phyloP scores from a whole-genome alignment of 257 asterid genomes.

The Solanum pimpinellifolium region DNA sequence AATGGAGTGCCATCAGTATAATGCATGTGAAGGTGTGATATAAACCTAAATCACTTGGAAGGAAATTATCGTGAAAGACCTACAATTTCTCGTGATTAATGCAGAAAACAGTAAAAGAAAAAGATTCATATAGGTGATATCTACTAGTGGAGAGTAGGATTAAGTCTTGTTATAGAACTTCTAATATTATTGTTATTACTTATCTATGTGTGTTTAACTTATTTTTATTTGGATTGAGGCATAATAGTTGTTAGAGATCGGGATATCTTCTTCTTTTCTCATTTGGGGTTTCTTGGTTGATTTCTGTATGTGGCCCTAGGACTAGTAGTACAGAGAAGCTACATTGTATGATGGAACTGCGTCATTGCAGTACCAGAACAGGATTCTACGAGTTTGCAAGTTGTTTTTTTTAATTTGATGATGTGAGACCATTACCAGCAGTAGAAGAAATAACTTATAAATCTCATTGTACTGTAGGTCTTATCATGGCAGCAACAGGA shows the following conservation, averaged over 20 bases:
- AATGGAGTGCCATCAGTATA: background rate
- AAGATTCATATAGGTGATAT: background rate
- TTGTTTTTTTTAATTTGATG: background rate
- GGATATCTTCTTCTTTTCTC: background rate
- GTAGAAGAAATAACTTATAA: background rate
- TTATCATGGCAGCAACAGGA: slow-evolving; percentile 23
- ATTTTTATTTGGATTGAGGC: background rate
- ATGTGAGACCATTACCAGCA: background rate
- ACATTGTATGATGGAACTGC: background rate
- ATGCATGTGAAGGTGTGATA: background rate
- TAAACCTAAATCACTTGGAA: background rate
- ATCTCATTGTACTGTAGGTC: slow-evolving; percentile 4
- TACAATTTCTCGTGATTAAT: background rate
- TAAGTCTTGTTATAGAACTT: background rate
- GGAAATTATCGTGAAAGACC: background rate
- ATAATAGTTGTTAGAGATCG: background rate
- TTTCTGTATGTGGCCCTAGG: background rate
- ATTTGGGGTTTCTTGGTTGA: background rate
- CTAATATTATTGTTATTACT: background rate
- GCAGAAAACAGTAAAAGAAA: background rate
- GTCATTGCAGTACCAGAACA: background rate
- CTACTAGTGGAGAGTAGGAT: background rate
- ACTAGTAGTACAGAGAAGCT: background rate
- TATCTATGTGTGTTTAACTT: background rate
- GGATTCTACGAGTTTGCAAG: background rate